A percentile compares a stretch with the other conserved stretches of the same genome.
phyloP scores from a whole-genome alignment of 2,329 filamentous ascomycete species.

The Pseudogymnoascus sp. region DNA sequence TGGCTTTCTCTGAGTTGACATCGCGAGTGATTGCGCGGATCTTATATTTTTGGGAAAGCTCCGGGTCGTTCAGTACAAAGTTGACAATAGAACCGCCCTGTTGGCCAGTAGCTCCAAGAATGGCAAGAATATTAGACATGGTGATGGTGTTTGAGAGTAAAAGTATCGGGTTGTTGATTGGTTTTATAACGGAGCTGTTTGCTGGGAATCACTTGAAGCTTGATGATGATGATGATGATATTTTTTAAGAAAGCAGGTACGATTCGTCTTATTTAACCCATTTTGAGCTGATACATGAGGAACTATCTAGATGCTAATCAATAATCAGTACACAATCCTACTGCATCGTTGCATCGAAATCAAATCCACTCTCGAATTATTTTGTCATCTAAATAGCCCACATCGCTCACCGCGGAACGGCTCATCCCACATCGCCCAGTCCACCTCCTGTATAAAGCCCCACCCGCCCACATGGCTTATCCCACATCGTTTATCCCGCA shows the following conservation, averaged over 20 bases:
- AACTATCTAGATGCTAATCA: neutral
- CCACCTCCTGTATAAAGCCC: neutral
- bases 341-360: neutral
- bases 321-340: neutral
- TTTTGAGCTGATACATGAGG: neutral
- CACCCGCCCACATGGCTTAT: neutral
- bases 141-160: neutral
- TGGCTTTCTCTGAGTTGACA: constrained; percentile 30
- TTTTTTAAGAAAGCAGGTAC: neutral
- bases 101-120: constrained; percentile 47
- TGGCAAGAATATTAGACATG: constrained; percentile 16
- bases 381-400: neutral
- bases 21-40: constrained; percentile 47
- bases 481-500: neutral
- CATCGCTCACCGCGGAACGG: neutral
- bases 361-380: neutral
- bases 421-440: neutral
- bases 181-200: neutral
- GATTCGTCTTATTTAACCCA: neutral
- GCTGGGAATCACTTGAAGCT: neutral
- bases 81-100: constrained; percentile 44
- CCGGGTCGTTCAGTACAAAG: constrained; percentile 37
- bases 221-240: neutral
- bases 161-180: neutral
- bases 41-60: constrained; percentile 38